Evolutionary conservation across 2,329 filamentous ascomycete genomes (phyloP), one percentile per base, ranked within the genome.

Genomic region (Paraphaeosphaeria minitans): DNA sequence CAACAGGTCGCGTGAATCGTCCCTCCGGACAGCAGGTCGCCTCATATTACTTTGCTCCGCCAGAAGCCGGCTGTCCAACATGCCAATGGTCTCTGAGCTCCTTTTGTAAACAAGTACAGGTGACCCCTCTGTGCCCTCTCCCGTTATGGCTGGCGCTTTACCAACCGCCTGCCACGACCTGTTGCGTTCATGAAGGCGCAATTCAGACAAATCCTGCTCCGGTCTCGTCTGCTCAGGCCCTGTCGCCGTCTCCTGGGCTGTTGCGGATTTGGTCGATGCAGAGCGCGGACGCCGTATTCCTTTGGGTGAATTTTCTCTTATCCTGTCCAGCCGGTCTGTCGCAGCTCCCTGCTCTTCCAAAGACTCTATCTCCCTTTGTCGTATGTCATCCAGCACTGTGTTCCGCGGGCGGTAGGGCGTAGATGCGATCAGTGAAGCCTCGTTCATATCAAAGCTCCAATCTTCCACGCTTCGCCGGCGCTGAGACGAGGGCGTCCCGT

Each of bases 1-100:
- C 48, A 84, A 70, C 22, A 83, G 67, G 59, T 79, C 75, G 59
- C 80, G 74, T 6, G 81, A 82, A 64, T 82, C 81, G 43, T 77
- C 72, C 39, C 78, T 74, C 33, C 72, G 67, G 52, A 77, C 72
- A 13, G 60, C 56, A 12, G 74, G 73, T 45, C 70, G 67, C 47
- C 71, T 63, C 4, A 66, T 59, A 24, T 62, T 66, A 50, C 59
- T 65, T 43, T 67, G 59, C 21, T 62, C 69, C 27, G 63, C 69
- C 45, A 67, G 59, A 6, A 67, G 64, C 19, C 67, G 66, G n/a
- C 61, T 65, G 55, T 76, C 71, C 22, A 72, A 60, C n/a, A 69
- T 43, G 31, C 64, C 70, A 31, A 75, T 63, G 1, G 69, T 74
- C 56, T 78, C 75, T 6, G 67, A 65, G 57, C 68, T 74, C 56